phyloP scores from a whole-genome alignment of 2,329 filamentous ascomycete species.

The Talaromyces sp. region DNA sequence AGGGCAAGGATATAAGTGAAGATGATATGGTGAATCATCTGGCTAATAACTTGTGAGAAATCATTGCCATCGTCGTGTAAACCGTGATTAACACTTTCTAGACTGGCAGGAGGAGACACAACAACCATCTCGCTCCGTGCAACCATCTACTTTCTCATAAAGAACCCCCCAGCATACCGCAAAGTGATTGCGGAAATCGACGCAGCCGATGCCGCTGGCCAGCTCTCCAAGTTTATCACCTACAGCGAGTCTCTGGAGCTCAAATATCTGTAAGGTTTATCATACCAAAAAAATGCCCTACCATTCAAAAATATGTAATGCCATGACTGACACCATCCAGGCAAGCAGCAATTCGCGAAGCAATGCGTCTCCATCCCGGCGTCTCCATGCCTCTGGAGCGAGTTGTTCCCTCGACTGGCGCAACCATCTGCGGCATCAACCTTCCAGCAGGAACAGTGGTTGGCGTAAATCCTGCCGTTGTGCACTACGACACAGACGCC shows the following conservation, averaged over 20 bases:
- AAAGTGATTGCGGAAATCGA: neutral
- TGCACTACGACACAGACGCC: neutral
- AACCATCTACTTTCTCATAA: neutral
- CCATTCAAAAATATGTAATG: no score
- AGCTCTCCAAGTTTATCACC: neutral
- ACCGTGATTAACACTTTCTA: neutral
- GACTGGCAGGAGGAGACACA: neutral
- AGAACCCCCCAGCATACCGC: neutral
- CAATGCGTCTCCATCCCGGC: constrained; percentile 4
- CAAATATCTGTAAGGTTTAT: neutral
- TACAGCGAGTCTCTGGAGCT: neutral
- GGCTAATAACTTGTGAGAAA: neutral
- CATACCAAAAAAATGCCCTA: no score
- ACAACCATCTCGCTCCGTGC: neutral
- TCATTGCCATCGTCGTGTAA: neutral
- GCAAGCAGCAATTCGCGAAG: neutral
- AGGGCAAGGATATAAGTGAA: neutral
- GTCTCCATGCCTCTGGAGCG: neutral
- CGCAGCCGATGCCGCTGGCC: neutral
- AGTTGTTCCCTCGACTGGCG: neutral
- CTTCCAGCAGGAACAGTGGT: neutral
- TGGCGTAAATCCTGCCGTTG: neutral
- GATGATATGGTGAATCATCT: neutral
- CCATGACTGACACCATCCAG: neutral
- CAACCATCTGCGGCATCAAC: neutral